Evolutionary conservation across 2,329 filamentous ascomycete species (phyloP), one percentile per base, ranked within the genome.

Genomic region (Colletotrichum eleusines): DNA sequence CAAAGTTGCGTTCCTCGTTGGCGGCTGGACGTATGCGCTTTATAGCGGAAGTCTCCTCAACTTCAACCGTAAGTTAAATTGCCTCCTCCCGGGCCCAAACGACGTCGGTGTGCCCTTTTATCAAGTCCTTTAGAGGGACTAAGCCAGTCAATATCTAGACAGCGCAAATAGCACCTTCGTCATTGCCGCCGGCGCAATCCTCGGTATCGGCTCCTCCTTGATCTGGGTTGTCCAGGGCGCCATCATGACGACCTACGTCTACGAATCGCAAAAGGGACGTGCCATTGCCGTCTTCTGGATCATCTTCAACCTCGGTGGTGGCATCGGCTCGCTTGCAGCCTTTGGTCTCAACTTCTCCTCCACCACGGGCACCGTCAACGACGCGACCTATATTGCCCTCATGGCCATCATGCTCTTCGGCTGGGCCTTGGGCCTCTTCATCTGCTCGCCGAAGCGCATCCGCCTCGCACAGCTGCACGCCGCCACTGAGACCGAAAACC

Each of bases 321-420:
- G 79, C 12, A 79, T 84, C 18, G 83, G 83, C 8, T 81, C 81
- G 1, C 78, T 85, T 3, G 82, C 79, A 5, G 81, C 80, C 26
- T 85, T 85, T 66, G 82, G 81, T 0, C 76, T 84, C 46, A 85
- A 84, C 74, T 84, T 77, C 69, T 62, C 81, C 70, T 83, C 79
- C 26, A 80, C 76, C 8, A 78, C 61, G 38, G 80, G 82, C 35
- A 85, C 84, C 0, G 85, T 87, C 2, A 82, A 82, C 3, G 79
- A 86, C 74, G 81, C 80, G 23, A 88, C 85, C 8, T 87, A 87
- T 72, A 83, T 86, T 44, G 84, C 85, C 26, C 79, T 86, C 26
- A 79, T 86, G 74, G 77, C 80, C 40, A 81, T 87, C 63, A 87
- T 86, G 84, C 74, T 81, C 4, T 76, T 86, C 44, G 85, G 86